Evolutionary conservation across 805 yeast species (phyloP).

Genomic region (Wickerhamiella spandovensis): DNA sequence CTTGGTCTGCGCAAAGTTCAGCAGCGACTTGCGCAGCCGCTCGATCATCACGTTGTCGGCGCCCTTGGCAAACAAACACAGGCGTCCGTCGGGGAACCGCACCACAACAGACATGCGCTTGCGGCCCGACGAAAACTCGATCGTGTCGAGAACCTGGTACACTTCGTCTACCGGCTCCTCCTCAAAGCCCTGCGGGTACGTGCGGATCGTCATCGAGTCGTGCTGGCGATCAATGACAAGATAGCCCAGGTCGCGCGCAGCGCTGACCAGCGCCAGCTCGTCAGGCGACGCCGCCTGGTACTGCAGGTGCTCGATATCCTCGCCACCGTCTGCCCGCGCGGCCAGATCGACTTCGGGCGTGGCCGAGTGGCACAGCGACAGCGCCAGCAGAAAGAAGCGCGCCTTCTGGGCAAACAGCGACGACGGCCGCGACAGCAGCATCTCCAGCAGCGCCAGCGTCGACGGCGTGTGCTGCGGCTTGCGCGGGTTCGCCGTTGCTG

Average conservation of each 20-base stretch:
- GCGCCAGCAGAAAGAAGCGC: slow-evolving; percentile 61
- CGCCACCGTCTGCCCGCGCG: slow-evolving; percentile 22
- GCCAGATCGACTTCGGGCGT: slow-evolving; percentile 45
- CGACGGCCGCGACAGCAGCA: slow-evolving; percentile 60
- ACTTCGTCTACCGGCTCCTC: slow-evolving; percentile 46
- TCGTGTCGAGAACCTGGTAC: slow-evolving; percentile 63
- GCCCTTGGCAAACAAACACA: slow-evolving; percentile 80
- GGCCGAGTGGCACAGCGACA: slow-evolving; percentile 86
- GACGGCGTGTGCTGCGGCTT: slow-evolving; percentile 33
- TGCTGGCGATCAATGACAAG: slow-evolving; percentile 62
- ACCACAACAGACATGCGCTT: slow-evolving; percentile 91
- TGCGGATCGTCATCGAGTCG: slow-evolving; percentile 47
- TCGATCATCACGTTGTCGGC: slow-evolving; percentile 88
- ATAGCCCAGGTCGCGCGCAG: slow-evolving; percentile 91
- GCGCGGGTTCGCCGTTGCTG: slow-evolving; percentile 35
- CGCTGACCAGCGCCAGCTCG: slow-evolving; percentile 83
- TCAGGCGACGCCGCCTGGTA: slow-evolving; percentile 96
- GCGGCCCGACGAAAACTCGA: slow-evolving; percentile 77
- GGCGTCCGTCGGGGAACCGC: slow-evolving; percentile 57
- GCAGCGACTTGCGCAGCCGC: slow-evolving; percentile 36
- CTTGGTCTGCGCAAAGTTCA: slow-evolving; percentile 48
- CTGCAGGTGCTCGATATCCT: slow-evolving; percentile 45
- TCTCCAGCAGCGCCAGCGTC: slow-evolving; percentile 52
- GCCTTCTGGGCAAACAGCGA: slow-evolving; percentile 58
- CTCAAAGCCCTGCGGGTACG: slow-evolving; percentile 75